Percentiles rank a stretch among this genome's conserved stretches.
Evolutionary conservation across 2,329 filamentous ascomycete species (phyloP).

Genomic region (Monilinia polystroma): DNA sequence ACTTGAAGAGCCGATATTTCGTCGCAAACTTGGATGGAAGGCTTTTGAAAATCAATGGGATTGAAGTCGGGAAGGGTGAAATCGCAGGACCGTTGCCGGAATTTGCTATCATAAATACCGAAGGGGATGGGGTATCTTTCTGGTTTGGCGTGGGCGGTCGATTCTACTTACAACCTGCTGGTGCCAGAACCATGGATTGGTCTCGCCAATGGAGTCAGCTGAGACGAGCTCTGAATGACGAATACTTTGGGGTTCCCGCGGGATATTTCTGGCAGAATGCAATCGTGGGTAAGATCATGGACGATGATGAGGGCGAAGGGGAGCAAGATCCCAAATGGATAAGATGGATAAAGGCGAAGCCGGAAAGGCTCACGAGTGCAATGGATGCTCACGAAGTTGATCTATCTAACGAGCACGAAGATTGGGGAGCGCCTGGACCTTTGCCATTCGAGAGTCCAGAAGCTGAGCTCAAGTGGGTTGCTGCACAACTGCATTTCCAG

Average conservation of each 20-base stretch:
- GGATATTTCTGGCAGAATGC: slow-evolving; percentile 32
- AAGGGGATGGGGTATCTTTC: slow-evolving; percentile 35
- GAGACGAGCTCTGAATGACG: slow-evolving; percentile 18
- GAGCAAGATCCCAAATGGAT: slow-evolving; percentile 20
- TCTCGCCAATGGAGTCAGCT: slow-evolving; percentile 27
- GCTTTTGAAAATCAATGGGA: slow-evolving; percentile 35
- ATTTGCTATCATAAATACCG: slow-evolving; percentile 37
- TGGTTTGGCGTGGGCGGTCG: slow-evolving; percentile 36
- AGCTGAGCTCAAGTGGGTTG: slow-evolving; percentile 22
- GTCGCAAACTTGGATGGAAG: slow-evolving; percentile 35
- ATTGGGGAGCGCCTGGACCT: slow-evolving; percentile 19
- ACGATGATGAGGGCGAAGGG: slow-evolving; percentile 19
- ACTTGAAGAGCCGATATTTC: slow-evolving; percentile 32
- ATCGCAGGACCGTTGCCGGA: slow-evolving; percentile 38
- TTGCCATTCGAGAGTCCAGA: slow-evolving; percentile 15
- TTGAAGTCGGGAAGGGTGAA: slow-evolving; percentile 32
- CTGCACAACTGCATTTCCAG: slow-evolving; percentile 15
- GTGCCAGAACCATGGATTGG: slow-evolving; percentile 7
- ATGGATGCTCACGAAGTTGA: neutral
- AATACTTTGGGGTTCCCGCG: slow-evolving; percentile 23
- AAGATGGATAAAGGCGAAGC: slow-evolving; percentile 17
- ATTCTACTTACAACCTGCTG: slow-evolving; percentile 24
- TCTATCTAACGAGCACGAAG: neutral
- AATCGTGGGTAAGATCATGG: slow-evolving; percentile 25
- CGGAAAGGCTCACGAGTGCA: neutral